Conservation (phyloP, 495 filamentous ascomycete genomes). For the Talaromyces borbonicus region DNA sequence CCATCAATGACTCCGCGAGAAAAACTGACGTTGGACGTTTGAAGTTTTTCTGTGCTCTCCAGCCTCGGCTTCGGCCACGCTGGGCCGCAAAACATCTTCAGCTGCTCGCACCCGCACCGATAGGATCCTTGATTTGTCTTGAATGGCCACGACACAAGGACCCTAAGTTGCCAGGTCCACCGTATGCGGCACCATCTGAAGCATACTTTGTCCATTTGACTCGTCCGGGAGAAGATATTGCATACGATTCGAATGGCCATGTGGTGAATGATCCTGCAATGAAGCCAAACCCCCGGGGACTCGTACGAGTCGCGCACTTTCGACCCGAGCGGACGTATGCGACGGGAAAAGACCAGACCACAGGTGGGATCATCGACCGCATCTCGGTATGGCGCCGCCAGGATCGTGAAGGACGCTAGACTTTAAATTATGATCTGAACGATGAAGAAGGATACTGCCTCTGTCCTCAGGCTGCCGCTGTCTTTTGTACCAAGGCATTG, state of each 20-base stretch:
- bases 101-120: conserved; percentile 46
- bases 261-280: conserved; percentile 37
- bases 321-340: conserved; percentile 61
- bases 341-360: conserved; percentile 28
- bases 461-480: neutral
- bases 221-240: conserved; percentile 53
- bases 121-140: conserved; percentile 62
- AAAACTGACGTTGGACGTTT: neutral
- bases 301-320: conserved; percentile 54
- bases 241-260: conserved; percentile 48
- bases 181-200: conserved; percentile 51
- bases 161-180: conserved; percentile 53
- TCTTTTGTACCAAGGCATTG: conserved; percentile 55
- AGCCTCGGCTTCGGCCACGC: conserved; percentile 48
- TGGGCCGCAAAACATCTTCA: conserved; percentile 61
- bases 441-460: neutral
- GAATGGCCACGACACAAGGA: conserved; percentile 72
- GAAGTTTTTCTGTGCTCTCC: conserved; percentile 75
- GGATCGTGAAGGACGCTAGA: conserved; percentile 6
- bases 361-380: conserved; percentile 25
- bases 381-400: conserved; percentile 30
- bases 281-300: conserved; percentile 28
- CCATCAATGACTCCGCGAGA: neutral
- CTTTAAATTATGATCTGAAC: neutral
- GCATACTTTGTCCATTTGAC: conserved; percentile 59